A percentile compares a stretch with the other conserved stretches of the same genome.
phyloP scores from a whole-genome alignment of 331 rosid species.

The Pyracantha coccinea region DNA sequence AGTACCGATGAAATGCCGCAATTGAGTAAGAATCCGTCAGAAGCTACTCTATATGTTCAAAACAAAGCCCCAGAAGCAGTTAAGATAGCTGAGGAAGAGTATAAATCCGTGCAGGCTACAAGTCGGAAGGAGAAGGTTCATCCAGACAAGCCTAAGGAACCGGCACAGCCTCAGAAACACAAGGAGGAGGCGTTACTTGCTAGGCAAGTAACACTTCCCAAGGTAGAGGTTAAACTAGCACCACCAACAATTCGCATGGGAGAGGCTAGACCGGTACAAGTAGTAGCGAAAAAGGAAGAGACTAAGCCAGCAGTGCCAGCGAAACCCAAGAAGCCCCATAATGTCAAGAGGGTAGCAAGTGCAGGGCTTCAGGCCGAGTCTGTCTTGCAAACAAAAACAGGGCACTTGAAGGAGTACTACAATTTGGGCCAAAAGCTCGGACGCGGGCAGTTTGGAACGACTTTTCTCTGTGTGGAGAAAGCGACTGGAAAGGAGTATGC shows the following conservation, averaged over 20 bases:
- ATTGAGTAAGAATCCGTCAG: constrained; percentile 1
- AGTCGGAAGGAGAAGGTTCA: constrained; percentile 3
- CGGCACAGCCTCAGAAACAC: not conserved
- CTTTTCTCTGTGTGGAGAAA: constrained; percentile 66
- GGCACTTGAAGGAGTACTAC: constrained; percentile 52
- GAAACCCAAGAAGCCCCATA: constrained; percentile 31
- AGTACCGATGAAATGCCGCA: not conserved
- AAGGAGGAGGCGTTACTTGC: not conserved
- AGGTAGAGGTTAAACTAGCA: constrained; percentile 7
- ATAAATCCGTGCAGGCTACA: not conserved
- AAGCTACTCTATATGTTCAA: constrained; percentile 19
- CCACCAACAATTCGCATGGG: not conserved
- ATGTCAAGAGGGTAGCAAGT: constrained; percentile 40
- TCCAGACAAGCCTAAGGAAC: not conserved
- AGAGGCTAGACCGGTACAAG: not conserved
- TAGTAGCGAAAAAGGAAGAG: constrained; percentile 7
- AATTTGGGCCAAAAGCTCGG: constrained; percentile 68
- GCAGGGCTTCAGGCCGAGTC: constrained; percentile 62
- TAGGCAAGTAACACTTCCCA: not conserved
- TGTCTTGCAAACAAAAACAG: constrained; percentile 54
- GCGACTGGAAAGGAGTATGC: constrained; percentile 57
- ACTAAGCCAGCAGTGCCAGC: constrained; percentile 6
- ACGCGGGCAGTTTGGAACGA: constrained; percentile 81
- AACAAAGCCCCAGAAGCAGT: constrained; percentile 58
- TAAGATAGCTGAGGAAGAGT: constrained; percentile 27